Evolutionary conservation across 2,329 filamentous ascomycete genomes (phyloP).

Genomic region (Aspergillus bombycis): DNA sequence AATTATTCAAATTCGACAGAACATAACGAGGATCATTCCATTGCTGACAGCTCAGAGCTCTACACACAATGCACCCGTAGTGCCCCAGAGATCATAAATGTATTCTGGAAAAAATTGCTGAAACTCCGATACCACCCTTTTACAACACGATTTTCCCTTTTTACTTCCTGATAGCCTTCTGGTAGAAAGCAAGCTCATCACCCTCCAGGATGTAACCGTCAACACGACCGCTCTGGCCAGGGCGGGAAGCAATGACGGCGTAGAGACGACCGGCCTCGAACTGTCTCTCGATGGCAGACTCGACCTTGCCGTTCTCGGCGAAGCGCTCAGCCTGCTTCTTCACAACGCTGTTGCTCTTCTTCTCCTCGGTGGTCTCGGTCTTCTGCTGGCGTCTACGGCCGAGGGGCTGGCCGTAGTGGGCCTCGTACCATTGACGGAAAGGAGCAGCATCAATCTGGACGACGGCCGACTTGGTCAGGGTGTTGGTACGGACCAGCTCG

Average conservation of each 20-base stretch:
- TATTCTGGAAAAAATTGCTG: slow-evolving; percentile 40
- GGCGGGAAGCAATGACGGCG: slow-evolving; percentile 88
- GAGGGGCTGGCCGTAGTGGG: slow-evolving; percentile 91
- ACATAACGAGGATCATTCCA: slow-evolving; percentile 38
- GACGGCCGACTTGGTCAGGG: slow-evolving; percentile 97
- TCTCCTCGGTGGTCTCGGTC: slow-evolving; percentile 61
- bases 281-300: slow-evolving; percentile 90
- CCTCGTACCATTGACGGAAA: slow-evolving; percentile 99
- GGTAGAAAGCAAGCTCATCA: slow-evolving; percentile 99
- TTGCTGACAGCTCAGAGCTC: slow-evolving; percentile 43
- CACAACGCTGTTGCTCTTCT: slow-evolving; percentile 95
- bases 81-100: slow-evolving; percentile 37
- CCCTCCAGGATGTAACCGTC: slow-evolving; percentile 99
- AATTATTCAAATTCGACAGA: slow-evolving; percentile 18
- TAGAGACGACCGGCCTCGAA: slow-evolving; percentile 99
- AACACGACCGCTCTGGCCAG: slow-evolving; percentile 93
- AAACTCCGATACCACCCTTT: slow-evolving; percentile 43
- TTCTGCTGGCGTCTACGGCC: slow-evolving; percentile 92
- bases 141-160: slow-evolving; percentile 40
- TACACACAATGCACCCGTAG: slow-evolving; percentile 34
- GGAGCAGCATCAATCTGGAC: slow-evolving; percentile 98
- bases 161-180: slow-evolving; percentile 99
- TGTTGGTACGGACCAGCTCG: slow-evolving; percentile 99
- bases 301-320: slow-evolving; percentile 87
- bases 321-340: slow-evolving; percentile 93